A percentile compares a stretch with the other conserved stretches of the same genome.
These are phyloP conservation scores for Henckelia pumila DNA, from an alignment of 257 asterid genomes.

Conservation along the genomic window DNA sequence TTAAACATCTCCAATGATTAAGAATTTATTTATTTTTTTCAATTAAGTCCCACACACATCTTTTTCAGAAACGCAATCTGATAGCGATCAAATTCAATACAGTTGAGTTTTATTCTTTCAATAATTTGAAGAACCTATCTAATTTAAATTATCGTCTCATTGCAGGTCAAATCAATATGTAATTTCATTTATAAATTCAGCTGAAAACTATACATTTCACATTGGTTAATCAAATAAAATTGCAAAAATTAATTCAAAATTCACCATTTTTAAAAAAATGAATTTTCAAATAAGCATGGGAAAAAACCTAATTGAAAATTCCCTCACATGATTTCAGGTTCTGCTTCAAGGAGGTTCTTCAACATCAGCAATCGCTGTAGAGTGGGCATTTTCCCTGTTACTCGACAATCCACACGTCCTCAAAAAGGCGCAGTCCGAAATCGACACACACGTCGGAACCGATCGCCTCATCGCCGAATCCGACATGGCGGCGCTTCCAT, in stretches of 20 bases:
- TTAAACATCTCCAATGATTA: too few species aligned
- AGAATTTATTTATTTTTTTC: not conserved
- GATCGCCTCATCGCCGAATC: conserved; percentile 42
- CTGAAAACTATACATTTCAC: not conserved
- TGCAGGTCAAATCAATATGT: too few species aligned
- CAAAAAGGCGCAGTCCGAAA: conserved; percentile 40
- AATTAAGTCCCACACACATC: not conserved
- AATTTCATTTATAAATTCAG: too few species aligned
- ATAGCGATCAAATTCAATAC: not conserved
- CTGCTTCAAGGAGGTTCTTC: conserved; percentile 53
- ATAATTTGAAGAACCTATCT: not conserved
- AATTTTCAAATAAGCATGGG: not conserved
- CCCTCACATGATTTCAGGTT: conserved; percentile 30
- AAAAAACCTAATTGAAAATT: not conserved
- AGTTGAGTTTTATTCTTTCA: too few species aligned
- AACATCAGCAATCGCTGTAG: conserved; percentile 45
- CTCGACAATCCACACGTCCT: conserved; percentile 40
- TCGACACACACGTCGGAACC: conserved; percentile 40
- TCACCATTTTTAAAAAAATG: not conserved
- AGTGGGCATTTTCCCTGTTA: conserved; percentile 50
- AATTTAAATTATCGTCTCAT: too few species aligned
- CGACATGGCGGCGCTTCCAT: conserved; percentile 40
- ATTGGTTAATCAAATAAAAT: too few species aligned
- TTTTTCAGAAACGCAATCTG: not conserved
- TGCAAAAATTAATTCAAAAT: not conserved